Percentiles rank a stretch among this genome's conserved stretches.
Evolutionary conservation across 192 early-diverging fungal genomes (phyloP).

Genomic region (Mortierella antarctica): DNA sequence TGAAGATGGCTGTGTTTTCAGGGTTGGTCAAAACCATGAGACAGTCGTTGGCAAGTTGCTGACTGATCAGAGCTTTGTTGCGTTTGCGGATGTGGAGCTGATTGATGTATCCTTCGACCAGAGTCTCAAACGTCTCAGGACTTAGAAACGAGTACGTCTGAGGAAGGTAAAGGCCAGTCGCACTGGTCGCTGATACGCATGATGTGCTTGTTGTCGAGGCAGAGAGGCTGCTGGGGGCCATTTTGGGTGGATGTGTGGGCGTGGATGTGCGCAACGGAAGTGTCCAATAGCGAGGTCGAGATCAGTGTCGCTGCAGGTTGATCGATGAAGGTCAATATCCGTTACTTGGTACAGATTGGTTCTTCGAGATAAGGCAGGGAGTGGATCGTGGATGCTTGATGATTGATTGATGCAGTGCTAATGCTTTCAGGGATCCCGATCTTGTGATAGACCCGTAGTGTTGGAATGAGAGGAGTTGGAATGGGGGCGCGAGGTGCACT

Average conservation of each 20-base stretch:
- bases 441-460: no score
- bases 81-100: conserved; percentile 52
- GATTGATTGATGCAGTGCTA: background rate
- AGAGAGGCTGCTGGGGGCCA: background rate
- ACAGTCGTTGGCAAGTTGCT: conserved; percentile 50
- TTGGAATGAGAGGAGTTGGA: no score
- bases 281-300: background rate
- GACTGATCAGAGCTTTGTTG: conserved; percentile 51
- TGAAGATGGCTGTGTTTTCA: conserved; percentile 51
- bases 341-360: conserved; percentile 40
- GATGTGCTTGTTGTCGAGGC: background rate
- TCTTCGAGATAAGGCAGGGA: background rate
- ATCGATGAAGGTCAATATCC: background rate
- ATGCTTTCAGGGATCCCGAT: background rate
- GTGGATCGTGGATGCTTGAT: background rate
- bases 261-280: background rate
- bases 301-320: background rate
- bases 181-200: background rate
- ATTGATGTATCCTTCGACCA: conserved; percentile 51
- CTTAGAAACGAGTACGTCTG: conserved; percentile 44
- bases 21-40: conserved; percentile 54
- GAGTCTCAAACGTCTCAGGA: conserved; percentile 50
- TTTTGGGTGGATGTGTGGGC: background rate
- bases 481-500: no score
- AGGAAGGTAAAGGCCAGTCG: conserved; percentile 37